Base-by-base conservation (phyloP, 2,329 filamentous ascomycete genomes). In the Sporothrix dimorphospora region DNA sequence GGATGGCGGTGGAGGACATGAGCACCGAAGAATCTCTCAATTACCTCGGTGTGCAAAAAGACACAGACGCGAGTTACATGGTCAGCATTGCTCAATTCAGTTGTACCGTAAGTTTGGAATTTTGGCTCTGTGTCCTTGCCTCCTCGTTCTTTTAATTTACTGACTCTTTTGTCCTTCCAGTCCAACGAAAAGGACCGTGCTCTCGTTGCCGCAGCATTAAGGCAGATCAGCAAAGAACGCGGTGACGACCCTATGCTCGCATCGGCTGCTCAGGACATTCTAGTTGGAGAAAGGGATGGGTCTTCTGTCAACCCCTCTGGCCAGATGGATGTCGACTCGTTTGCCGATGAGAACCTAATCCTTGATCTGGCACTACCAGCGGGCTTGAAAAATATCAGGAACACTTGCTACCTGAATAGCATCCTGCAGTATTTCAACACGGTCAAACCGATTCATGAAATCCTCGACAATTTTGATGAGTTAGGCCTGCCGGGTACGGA, bases 331-430 rank as follows among this genome's bases (percentile, higher is more conserved):
- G n/a, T 49, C 8, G 67, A 68, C 16, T 19, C 14, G 12, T n/a
- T 16, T 21, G 1, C 19, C 9, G 11, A 27, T n/a, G 38, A 51
- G 24, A 45, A 34, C 73, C 78, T 72, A 76, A 78, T 9, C 11
- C 78, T 78, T 16, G 78, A 83, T 71, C 77, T 82, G 63, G 84
- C 88, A 40, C 90, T 93, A 80, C 96, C 96, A 0, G 92, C 97
- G 27, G 96, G 96, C 0, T 86, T 98, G 6, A 88, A 90, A 75
- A 99, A 98, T 77, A 97, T 98, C 72, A 94, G 96, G 73, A 99
- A 99, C 78, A 99, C 97, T 0, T 99, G 96, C 80, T 99, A 99
- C 78, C 86, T 99, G 71, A 99, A 99, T 83, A 98, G 95, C 81
- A 87, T 99, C 66, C 85, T 99, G 11, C 96, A 99, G 77, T 98